Percentiles rank a stretch among this genome's conserved stretches.
These are phyloP conservation scores for Sanghuangporus sanghuang DNA, from an alignment of 1,284 basidiomycete species.

Conservation along the genomic window DNA sequence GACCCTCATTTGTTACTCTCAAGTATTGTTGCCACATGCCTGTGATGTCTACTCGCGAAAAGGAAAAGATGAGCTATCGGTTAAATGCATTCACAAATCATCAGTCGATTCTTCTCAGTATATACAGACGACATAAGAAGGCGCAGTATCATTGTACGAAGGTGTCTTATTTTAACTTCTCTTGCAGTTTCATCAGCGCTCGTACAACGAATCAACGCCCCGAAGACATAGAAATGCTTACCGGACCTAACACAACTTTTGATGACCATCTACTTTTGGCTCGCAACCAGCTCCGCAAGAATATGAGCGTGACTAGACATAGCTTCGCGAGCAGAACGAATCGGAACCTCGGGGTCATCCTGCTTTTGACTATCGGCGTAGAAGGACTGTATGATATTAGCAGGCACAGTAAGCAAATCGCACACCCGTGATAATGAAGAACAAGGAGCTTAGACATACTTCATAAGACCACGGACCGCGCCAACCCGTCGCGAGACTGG, in stretches of 20 bases:
- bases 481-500: slow-evolving; percentile 27
- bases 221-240: background rate
- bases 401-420: background rate
- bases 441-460: slow-evolving; percentile 14
- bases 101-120: too few relatives aligned
- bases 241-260: background rate
- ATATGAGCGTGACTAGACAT: slow-evolving; percentile 19
- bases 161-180: too few relatives aligned
- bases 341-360: slow-evolving; percentile 23
- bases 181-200: background rate
- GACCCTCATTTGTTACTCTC: slow-evolving; percentile 19
- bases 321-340: slow-evolving; percentile 25
- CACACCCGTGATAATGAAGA: background rate
- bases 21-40: too few relatives aligned
- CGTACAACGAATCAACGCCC: background rate
- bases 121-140: too few relatives aligned
- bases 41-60: too few relatives aligned
- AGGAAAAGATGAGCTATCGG: too few relatives aligned
- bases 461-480: slow-evolving; percentile 29
- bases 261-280: background rate
- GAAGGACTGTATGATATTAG: slow-evolving; percentile 23
- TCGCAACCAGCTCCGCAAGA: background rate
- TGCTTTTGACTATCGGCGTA: slow-evolving; percentile 25
- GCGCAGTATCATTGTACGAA: too few relatives aligned
- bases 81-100: too few relatives aligned